Percentiles rank a stretch among this genome's conserved stretches.
phyloP scores from a whole-genome alignment of 2,329 filamentous ascomycete genomes.

The Epichloe coenophiala region DNA sequence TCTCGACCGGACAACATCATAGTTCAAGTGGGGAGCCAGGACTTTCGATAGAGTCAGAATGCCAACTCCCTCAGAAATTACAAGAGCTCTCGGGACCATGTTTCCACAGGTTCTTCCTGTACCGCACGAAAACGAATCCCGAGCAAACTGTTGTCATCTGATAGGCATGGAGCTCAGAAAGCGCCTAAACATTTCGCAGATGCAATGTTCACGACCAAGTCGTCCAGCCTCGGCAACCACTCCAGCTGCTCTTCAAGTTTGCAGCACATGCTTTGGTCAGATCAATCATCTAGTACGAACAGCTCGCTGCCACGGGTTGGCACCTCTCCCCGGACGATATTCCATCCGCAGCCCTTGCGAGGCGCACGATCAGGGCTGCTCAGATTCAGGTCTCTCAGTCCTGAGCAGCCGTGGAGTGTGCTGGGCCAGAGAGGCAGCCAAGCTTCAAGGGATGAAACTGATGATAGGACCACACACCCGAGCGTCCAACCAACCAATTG shows the following conservation, averaged over 20 bases:
- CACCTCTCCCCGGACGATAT: slow-evolving; percentile 1
- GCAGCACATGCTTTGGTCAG: slow-evolving; percentile 2
- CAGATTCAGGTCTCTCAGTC: not conserved
- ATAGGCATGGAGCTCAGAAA: not conserved
- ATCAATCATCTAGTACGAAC: slow-evolving; percentile 5
- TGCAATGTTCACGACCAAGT: not conserved
- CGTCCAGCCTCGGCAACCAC: slow-evolving; percentile 4
- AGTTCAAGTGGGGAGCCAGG: slow-evolving; percentile 16
- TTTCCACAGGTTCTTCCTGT: not conserved
- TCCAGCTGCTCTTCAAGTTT: slow-evolving; percentile 3
- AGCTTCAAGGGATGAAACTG: not conserved
- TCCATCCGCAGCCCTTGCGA: slow-evolving; percentile 15
- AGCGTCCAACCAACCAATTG: not conserved
- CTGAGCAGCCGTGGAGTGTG: not conserved
- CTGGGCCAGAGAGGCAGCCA: slow-evolving; percentile 1
- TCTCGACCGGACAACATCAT: slow-evolving; percentile 8
- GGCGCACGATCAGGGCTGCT: slow-evolving; percentile 2
- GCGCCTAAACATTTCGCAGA: not conserved
- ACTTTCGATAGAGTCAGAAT: slow-evolving; percentile 16
- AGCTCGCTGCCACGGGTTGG: slow-evolving; percentile 2
- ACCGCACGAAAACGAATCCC: not conserved
- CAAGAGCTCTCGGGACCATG: not conserved
- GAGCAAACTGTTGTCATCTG: not conserved
- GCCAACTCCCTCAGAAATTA: slow-evolving; percentile 5
- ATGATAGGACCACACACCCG: not conserved